Conservation (phyloP, 192 early-diverging fungal species). For the Phycomyces nitens region DNA sequence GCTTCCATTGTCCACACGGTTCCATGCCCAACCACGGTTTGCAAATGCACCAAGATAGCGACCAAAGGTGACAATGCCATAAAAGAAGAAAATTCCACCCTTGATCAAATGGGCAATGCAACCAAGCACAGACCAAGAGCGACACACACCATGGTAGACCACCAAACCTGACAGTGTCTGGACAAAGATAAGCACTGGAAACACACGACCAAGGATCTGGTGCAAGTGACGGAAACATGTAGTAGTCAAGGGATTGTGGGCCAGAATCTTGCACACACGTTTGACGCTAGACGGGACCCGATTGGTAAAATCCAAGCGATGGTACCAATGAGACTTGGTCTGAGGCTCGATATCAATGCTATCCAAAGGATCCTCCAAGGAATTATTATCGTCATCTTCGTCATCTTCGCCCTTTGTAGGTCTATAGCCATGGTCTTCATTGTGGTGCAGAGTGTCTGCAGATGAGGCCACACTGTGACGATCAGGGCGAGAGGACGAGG, state of each 20-base stretch:
- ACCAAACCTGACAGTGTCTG: conserved; percentile 33
- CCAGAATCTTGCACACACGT: conserved; percentile 5
- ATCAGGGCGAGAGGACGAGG: background rate
- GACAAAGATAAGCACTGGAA: conserved; percentile 29
- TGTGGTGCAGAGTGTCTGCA: conserved; percentile 17
- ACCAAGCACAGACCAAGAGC: conserved; percentile 32
- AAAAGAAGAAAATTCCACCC: conserved; percentile 37
- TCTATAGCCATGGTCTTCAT: conserved; percentile 5
- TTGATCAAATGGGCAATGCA: conserved; percentile 38
- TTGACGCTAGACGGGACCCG: conserved; percentile 26
- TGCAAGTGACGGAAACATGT: conserved; percentile 23
- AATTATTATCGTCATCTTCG: background rate
- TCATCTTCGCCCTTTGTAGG: background rate
- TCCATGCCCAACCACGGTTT: conserved; percentile 38
- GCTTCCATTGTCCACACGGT: conserved; percentile 21
- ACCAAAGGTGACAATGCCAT: conserved; percentile 33
- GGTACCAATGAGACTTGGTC: conserved; percentile 5
- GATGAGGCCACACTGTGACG: conserved; percentile 8
- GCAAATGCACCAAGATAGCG: conserved; percentile 38
- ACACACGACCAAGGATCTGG: conserved; percentile 22
- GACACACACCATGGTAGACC: conserved; percentile 34
- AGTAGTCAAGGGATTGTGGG: conserved; percentile 29
- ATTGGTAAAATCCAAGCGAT: conserved; percentile 12
- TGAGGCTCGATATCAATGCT: too few relatives aligned
- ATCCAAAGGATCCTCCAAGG: too few relatives aligned